Base-by-base conservation (phyloP, 2,329 filamentous ascomycete species). In the Neofusicoccum parvum region DNA sequence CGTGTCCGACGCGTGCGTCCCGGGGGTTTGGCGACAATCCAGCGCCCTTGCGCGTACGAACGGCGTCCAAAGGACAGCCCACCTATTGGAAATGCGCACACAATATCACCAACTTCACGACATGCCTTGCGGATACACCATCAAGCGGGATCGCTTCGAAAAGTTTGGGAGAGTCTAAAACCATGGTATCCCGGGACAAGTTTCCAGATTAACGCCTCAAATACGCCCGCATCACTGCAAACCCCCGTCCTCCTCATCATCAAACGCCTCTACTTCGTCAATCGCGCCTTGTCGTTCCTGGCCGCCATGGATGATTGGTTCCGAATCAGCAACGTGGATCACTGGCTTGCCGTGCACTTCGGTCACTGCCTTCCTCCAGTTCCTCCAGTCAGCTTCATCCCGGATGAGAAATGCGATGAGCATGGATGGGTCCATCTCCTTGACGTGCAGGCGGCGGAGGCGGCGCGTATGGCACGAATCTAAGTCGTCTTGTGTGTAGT, bases 341-440 rank as follows among this genome's bases (percentile, higher is more conserved):
- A 99, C 92, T 6, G 88, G 84, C 76, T 96, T 97, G 10, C 76
- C 76, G 65, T 91, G 88, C 9, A 91, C 88, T 70, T 90, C 87
- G 70, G 87, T 87, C 2, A 96, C 85, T n/a, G 87, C 86, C 66
- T 86, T 82, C 73, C 92, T 90, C 94, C 94, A 98, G 62, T 87
- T 85, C 45, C 85, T 80, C 90, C 94, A 98, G 70, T 99, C 95
- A 49, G 89, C 85, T 71, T 94, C 89, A 66, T 91, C 87, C 46
- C 85, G 86, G 68, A 99, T 93, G 41, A 99, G 80, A 73, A 98
- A 98, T 4, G 92, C 94, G 69, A 99, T 92, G 48, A 99, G 81
- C 95, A 99, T 99, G 73, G 93, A 97, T 0, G 95, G 95, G 72
- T 99, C 95, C 92, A 99, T 95, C 74, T 98, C 94, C 66, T 88